These are phyloP conservation scores for Potentilla sterilis DNA, from an alignment of 306 rosid genomes.

Conservation along the genomic window DNA sequence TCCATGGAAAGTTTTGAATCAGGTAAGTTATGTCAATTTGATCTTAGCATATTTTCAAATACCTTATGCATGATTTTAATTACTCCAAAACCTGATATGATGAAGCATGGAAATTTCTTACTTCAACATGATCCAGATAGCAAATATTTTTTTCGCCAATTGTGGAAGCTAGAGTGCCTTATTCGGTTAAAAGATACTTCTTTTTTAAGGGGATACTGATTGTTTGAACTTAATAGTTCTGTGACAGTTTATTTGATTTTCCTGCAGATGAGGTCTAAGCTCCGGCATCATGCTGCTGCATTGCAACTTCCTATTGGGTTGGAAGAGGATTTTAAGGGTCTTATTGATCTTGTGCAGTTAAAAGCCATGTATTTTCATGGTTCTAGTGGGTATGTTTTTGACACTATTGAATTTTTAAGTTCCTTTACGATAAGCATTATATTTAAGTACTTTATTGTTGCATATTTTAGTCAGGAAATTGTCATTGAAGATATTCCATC, in stretches of 20 bases:
- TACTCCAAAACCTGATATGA: neutral
- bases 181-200: neutral
- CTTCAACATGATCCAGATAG: neutral
- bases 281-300: slow-evolving; percentile 96
- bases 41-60: neutral
- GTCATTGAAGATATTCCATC: slow-evolving; percentile 72
- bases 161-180: neutral
- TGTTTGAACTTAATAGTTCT: neutral
- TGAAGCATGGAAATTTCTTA: neutral
- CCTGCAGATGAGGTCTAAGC: slow-evolving; percentile 88
- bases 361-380: slow-evolving; percentile 89
- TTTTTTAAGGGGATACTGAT: neutral
- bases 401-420: slow-evolving; percentile 8
- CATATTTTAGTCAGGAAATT: slow-evolving; percentile 62
- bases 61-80: neutral
- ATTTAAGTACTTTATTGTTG: slow-evolving; percentile 21
- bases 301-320: slow-evolving; percentile 94
- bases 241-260: slow-evolving; percentile 29
- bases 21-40: slow-evolving; percentile 39
- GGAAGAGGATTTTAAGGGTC: slow-evolving; percentile 92
- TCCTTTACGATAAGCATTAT: neutral
- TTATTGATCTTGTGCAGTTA: slow-evolving; percentile 81
- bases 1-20: slow-evolving; percentile 96
- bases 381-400: slow-evolving; percentile 66
- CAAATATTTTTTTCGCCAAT: neutral